Evolutionary conservation across 139 green algal species (phyloP), one percentile per base, ranked within the genome.

Genomic region (Coelastrella sp.): DNA sequence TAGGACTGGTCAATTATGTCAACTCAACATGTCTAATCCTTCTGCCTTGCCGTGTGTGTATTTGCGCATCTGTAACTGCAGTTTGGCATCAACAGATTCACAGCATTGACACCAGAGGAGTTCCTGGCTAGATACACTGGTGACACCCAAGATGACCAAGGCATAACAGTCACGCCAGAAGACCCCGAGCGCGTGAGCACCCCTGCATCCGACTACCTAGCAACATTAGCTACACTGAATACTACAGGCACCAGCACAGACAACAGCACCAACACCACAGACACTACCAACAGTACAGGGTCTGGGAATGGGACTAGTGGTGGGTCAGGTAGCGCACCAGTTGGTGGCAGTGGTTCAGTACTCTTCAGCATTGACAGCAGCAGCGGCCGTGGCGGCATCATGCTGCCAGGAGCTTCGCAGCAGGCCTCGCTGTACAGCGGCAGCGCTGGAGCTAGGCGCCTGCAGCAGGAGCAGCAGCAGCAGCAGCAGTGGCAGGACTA

Each of bases 51-150:
- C n/a, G n/a, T n/a, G n/a, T n/a, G n/a, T n/a, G n/a, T n/a, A n/a
- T n/a, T n/a, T n/a, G n/a, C n/a, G n/a, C n/a, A n/a, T n/a, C n/a
- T n/a, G n/a, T n/a, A n/a, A n/a, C 19, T 68, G 83, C 83, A 88
- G 83, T 88, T 88, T 88, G 83, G 83, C 7, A 20, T 88, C 17
- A 88, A 88, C 17, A 60, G 83, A 3, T 88, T 88, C 68, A 80
- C 83, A n/a, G 68, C 68, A 11, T 57, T 88, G 4, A 88, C 83
- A 5, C 17, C 61, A 47, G 83, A 88, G 6, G 83, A 88, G 83
- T 88, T 88, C 54, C 83, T 88, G 17, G 66, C 47, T 2, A 17
- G 54, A 7, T 81, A 80, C 68, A 88, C 68, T 5, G 83, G 83
- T 80, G 83, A 88, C 68, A 17, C 20, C 3, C 83, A 88, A 14